Conservation (phyloP, 1,139 yeast genomes). For the Candida gigantensis region DNA sequence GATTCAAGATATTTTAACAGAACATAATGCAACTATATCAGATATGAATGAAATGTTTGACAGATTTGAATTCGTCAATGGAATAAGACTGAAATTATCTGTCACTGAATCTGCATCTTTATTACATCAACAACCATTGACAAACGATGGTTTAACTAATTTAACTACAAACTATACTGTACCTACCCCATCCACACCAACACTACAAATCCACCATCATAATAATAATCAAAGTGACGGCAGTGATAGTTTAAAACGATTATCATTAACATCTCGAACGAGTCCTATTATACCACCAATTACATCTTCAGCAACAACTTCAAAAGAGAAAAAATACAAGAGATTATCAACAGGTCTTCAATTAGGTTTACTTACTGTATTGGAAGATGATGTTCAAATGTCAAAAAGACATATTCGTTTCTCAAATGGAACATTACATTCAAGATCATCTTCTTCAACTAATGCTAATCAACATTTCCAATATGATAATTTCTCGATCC, state of each 20-base stretch:
- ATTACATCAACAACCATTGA: constrained; percentile 3
- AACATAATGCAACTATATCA: constrained; percentile 25
- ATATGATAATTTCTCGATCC: constrained; percentile 33
- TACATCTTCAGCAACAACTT: not conserved
- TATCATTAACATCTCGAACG: not conserved
- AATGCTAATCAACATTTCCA: too few species aligned
- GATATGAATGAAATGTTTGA: constrained; percentile 26
- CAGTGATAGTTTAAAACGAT: constrained; percentile 1
- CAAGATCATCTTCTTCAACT: not conserved
- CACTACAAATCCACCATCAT: not conserved
- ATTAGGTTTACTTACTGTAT: constrained; percentile 42
- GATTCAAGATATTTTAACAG: constrained; percentile 25
- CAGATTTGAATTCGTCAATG: constrained; percentile 21
- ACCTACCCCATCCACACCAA: constrained; percentile 4
- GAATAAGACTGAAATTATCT: not conserved
- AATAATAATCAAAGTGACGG: too few species aligned
- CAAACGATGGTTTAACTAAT: constrained; percentile 21
- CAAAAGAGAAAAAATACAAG: constrained; percentile 25
- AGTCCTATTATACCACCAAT: not conserved
- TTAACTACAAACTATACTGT: too few species aligned
- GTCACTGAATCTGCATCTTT: not conserved
- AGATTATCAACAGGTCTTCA: constrained; percentile 42
- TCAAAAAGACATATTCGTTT: constrained; percentile 4
- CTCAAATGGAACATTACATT: too few species aligned
- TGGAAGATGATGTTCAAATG: constrained; percentile 29